Evolutionary conservation across 208 protist species (phyloP).

Genomic region (Plasmodiophora brassicae): DNA sequence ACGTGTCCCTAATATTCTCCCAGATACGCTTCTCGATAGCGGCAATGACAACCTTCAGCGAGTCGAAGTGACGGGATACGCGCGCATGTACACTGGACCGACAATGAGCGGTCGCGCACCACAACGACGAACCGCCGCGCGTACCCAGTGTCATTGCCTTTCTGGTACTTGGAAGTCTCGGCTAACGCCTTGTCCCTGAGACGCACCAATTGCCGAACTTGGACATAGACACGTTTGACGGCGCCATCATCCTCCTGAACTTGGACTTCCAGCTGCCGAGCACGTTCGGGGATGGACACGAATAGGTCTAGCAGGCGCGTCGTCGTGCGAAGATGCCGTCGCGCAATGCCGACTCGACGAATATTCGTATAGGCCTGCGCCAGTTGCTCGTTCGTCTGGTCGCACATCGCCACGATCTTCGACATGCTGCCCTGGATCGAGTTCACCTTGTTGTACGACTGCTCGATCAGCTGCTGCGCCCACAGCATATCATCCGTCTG

Average conservation of each 20-base stretch:
- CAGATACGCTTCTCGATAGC: constrained; percentile 14
- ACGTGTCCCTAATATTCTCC: constrained; percentile 8
- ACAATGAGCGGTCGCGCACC: too few species aligned
- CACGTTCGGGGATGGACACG: background rate
- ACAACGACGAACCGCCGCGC: too few species aligned
- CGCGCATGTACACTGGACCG: background rate
- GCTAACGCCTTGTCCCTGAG: background rate
- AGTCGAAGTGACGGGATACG: constrained; percentile 17
- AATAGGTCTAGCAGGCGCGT: background rate
- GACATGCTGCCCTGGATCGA: background rate
- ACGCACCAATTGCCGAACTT: background rate
- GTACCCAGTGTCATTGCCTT: background rate
- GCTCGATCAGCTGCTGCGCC: background rate
- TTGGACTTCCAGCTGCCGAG: background rate
- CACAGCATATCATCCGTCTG: constrained; percentile 22
- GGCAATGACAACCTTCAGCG: constrained; percentile 9
- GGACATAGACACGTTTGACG: constrained; percentile 1
- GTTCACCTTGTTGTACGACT: background rate
- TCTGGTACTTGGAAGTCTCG: constrained; percentile 3
- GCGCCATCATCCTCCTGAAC: background rate
- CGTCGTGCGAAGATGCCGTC: background rate
- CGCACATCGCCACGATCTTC: background rate
- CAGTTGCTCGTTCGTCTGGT: background rate
- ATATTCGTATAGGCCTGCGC: background rate
- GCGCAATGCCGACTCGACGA: background rate